These are phyloP conservation scores for Candida maesae DNA, from an alignment of 805 yeast species.

Conservation along the genomic window DNA sequence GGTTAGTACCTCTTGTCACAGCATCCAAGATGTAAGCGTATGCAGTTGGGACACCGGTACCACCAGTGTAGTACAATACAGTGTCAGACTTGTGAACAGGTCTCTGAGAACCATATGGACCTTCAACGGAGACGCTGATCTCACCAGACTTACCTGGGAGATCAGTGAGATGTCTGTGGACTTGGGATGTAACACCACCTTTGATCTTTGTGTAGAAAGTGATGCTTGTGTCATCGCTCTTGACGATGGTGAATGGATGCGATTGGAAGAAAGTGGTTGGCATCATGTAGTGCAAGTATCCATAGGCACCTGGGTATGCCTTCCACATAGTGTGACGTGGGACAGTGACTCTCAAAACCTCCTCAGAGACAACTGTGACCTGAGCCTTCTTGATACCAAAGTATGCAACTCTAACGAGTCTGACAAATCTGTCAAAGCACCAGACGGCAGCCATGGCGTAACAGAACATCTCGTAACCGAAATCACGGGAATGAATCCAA, in stretches of 20 bases:
- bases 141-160: slow-evolving; percentile 23
- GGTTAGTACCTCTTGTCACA: slow-evolving; percentile 18
- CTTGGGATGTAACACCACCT: slow-evolving; percentile 43
- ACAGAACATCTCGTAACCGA: slow-evolving; percentile 48
- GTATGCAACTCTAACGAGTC: slow-evolving; percentile 29
- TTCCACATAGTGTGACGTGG: slow-evolving; percentile 45
- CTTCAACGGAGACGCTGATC: slow-evolving; percentile 48
- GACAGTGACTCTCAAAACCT: slow-evolving; percentile 39
- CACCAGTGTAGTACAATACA: slow-evolving; percentile 45
- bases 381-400: slow-evolving; percentile 26
- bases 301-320: slow-evolving; percentile 53
- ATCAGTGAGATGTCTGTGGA: slow-evolving; percentile 28
- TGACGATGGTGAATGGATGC: slow-evolving; percentile 66
- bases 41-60: slow-evolving; percentile 50
- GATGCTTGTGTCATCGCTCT: slow-evolving; percentile 36
- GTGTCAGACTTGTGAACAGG: slow-evolving; percentile 36
- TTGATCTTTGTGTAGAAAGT: slow-evolving; percentile 48
- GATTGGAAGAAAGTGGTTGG: slow-evolving; percentile 59
- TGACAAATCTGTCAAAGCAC: slow-evolving; percentile 47
- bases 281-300: slow-evolving; percentile 53
- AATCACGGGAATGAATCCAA: slow-evolving; percentile 53
- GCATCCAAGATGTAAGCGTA: slow-evolving; percentile 37
- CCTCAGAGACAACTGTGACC: slow-evolving; percentile 33
- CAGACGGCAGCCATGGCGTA: slow-evolving; percentile 36
- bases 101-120: slow-evolving; percentile 53